Evolutionary conservation across 768 basidiomycete genomes (phyloP).

Genomic region (Gyrodon lividus): DNA sequence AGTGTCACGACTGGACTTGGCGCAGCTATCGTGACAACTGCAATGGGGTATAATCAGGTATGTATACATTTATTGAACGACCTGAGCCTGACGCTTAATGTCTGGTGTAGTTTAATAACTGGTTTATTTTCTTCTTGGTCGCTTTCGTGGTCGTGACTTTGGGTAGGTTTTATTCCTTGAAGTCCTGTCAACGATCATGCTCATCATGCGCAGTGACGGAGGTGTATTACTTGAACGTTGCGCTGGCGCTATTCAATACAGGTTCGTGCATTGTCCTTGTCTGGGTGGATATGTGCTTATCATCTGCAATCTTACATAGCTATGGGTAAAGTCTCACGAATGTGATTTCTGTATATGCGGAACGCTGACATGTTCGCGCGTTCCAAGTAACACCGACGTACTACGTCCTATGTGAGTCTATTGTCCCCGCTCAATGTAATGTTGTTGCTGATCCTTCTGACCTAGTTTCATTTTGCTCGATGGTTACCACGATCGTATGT

Average conservation of each 20-base stretch:
- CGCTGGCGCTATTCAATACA: conserved; percentile 93
- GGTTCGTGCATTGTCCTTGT: conserved; percentile 42
- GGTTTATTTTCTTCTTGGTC: conserved; percentile 89
- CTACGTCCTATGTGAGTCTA: conserved; percentile 72
- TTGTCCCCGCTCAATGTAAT: not conserved
- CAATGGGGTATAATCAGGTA: conserved; percentile 76
- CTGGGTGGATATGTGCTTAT: conserved; percentile 3
- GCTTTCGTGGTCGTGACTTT: conserved; percentile 83
- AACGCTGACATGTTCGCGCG: conserved; percentile 19
- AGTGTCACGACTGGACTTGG: conserved; percentile 95
- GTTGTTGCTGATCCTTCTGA: not conserved
- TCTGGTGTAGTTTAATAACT: conserved; percentile 73
- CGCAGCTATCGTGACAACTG: conserved; percentile 81
- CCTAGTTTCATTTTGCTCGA: conserved; percentile 79
- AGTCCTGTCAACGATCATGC: not conserved
- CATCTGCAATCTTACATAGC: conserved; percentile 34
- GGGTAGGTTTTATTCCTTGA: conserved; percentile 42
- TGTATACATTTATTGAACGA: conserved; percentile 16
- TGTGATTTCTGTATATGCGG: not conserved
- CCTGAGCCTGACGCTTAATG: not conserved
- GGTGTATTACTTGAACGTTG: conserved; percentile 94
- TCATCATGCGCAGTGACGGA: conserved; percentile 61
- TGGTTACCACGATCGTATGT: conserved; percentile 78
- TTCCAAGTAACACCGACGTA: conserved; percentile 78
- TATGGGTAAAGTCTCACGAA: conserved; percentile 53